These are phyloP conservation scores for Leccinum incarnatum DNA, from an alignment of 768 basidiomycete genomes.

Conservation along the genomic window DNA sequence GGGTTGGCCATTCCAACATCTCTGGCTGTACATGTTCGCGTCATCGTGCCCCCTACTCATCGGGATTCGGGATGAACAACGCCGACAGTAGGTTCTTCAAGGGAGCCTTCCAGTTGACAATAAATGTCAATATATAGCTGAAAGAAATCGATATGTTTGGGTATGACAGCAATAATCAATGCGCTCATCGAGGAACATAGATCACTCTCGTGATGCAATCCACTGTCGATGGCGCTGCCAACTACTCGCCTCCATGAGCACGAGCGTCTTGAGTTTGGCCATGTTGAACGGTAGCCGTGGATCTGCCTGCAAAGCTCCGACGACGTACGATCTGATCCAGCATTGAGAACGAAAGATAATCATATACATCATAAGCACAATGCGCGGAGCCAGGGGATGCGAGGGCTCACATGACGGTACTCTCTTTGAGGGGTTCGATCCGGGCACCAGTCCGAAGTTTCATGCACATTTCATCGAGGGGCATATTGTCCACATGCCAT, in stretches of 20 bases:
- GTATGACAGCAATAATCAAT: neutral
- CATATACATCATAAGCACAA: neutral
- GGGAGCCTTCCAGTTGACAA: neutral
- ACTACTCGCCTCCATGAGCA: slow-evolving; percentile 39
- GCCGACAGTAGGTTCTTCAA: neutral
- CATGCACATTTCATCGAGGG: slow-evolving; percentile 40
- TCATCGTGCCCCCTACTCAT: too few relatives aligned
- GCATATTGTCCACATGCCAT: slow-evolving; percentile 38
- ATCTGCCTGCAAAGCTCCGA: slow-evolving; percentile 42
- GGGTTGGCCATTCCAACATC: too few relatives aligned
- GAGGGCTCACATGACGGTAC: slow-evolving; percentile 45
- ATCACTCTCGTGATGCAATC: slow-evolving; percentile 30
- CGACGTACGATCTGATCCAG: slow-evolving; percentile 39
- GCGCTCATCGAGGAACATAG: neutral
- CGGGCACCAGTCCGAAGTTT: slow-evolving; percentile 29
- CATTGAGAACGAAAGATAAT: neutral
- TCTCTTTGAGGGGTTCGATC: slow-evolving; percentile 42
- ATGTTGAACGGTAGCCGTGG: slow-evolving; percentile 36
- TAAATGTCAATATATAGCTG: neutral
- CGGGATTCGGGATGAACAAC: too few relatives aligned
- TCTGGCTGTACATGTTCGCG: too few relatives aligned
- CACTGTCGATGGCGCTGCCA: slow-evolving; percentile 42
- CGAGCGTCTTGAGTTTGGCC: slow-evolving; percentile 33
- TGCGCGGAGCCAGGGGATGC: neutral
- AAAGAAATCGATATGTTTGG: neutral